Evolutionary conservation across 164 flowering plant species (phyloP), one percentile per base, ranked within the genome.

Genomic region (Hamamelis virginiana): DNA sequence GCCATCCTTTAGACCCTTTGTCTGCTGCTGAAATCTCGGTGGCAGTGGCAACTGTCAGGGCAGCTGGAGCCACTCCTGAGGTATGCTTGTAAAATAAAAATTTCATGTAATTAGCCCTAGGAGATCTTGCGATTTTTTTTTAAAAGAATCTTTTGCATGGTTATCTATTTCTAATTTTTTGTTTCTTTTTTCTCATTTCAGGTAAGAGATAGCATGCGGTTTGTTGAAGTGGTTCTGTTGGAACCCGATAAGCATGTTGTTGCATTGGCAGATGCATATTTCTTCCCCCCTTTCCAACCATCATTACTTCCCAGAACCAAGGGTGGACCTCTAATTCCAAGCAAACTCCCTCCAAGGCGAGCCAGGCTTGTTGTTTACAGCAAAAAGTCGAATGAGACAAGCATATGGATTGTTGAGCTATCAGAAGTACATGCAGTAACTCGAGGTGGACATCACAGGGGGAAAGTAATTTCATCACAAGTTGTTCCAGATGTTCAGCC

Each of bases 21-120:
- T 85, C 92, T 59, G 89, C 92, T 56, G 90, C 97, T 63, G 98
- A 93, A 79, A 91, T 93, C 48, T 77, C 97, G 59, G 90, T 93
- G 41, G 97, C 98, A 14, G 96, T 94, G 69, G 94, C 85, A 44
- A 91, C 96, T 68, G 98, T 94, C 67, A 83, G 98, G 69, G 94
- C 97, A 56, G 98, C 97, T 75, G 98, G 98, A 67, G 86, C 94
- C 45, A 94, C 96, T n/a, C 96, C 98, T 38, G 98, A 94, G 98
- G 98, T 33, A 2, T 33, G 41, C 41, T 33, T 33, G 41, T 33
- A 2, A 2, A 33, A 33, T 33, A 33, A 33, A 33, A 33, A 33
- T 33, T 2, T 33, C 6, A 33, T 33, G 41, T 33, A 33, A 33
- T 33, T 33, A 6, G 41, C 6, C 6, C 4, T 33, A 33, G 41